Base-by-base conservation (phyloP, 148 eudicot genomes). In the Chenopodium album region DNA sequence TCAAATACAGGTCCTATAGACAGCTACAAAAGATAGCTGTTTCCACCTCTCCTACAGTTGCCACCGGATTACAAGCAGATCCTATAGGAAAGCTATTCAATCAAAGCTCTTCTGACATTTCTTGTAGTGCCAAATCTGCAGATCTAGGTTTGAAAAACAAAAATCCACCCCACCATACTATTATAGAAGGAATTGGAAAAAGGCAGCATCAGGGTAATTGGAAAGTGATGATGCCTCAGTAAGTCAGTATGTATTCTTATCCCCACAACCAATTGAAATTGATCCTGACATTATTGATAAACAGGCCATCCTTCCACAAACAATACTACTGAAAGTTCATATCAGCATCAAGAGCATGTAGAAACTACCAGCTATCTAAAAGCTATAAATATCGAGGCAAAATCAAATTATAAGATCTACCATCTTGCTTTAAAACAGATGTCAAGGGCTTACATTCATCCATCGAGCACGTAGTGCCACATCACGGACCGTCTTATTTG, bases 381-480 rank as follows among this genome's bases (percentile, higher is more conserved):
- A 56, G 59, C 70, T 54, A 31, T 69, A 60, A 28, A 69, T 29
- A 29, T 54, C 26, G 17, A 70, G 71, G 16, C 9, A 47, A 69
- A 11, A 83, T 37, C n/a, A 54, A 46, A 22, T 41, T 44, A 75
- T 26, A 56, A 46, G 20, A 60, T 75, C 67, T 32, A 70, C 19
- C 78, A 66, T 56, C 75, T 48, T 59, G 64, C 62, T 41, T 29
- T 63, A 29, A 31, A 63, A 26, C 23, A 60, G 34, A 69, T n/a
- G 77, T 67, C 28, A 22, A 67, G 70, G 80, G 76, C 97, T 86
- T 88, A 92, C 97, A 80, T 63, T 86, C 88, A 92, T 90, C 97
- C 97, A 92, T 84, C 89, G 89, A 73, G 90, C 86, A 50, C 97
- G 94, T 76, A 92, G 79, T 67, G 97, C 97, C 84, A 92, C 92